Percentiles rank a stretch among this genome's conserved stretches.
phyloP scores from a whole-genome alignment of 441 rosid species.

The Metrosideros polymorpha region DNA sequence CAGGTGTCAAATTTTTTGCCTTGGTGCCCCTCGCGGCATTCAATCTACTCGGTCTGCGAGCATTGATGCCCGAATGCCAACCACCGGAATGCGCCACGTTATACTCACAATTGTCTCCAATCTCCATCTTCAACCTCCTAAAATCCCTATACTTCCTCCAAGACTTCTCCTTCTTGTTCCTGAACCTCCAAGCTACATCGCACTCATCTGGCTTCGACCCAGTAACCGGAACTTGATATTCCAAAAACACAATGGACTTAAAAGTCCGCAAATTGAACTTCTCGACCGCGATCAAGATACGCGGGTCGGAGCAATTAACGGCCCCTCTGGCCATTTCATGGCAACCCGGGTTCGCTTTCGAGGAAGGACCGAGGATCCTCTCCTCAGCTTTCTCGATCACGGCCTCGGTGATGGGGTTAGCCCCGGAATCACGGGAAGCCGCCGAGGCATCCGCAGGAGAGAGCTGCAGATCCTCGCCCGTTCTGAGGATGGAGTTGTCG shows the following conservation, averaged over 20 bases:
- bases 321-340: constrained; percentile 25
- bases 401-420: constrained; percentile 44
- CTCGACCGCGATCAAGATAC: constrained; percentile 55
- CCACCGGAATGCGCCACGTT: constrained; percentile 51
- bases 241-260: constrained; percentile 63
- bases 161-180: constrained; percentile 87
- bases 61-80: constrained; percentile 87
- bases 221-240: constrained; percentile 64
- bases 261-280: constrained; percentile 68
- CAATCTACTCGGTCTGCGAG: constrained; percentile 34
- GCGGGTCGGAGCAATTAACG: constrained; percentile 86
- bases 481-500: constrained; percentile 56
- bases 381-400: constrained; percentile 57
- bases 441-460: constrained; percentile 9
- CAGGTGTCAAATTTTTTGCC: constrained; percentile 19
- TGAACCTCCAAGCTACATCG: constrained; percentile 86
- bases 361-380: constrained; percentile 32
- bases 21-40: constrained; percentile 21
- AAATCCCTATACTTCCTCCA: constrained; percentile 92
- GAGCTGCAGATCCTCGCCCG: constrained; percentile 62
- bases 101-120: constrained; percentile 59
- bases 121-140: constrained; percentile 70
- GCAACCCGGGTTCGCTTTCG: constrained; percentile 34
- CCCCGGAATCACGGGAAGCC: constrained; percentile 18
- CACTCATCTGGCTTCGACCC: constrained; percentile 72